Evolutionary conservation across 140 eudicot species (phyloP).

Genomic region (Anethum foeniculum): DNA sequence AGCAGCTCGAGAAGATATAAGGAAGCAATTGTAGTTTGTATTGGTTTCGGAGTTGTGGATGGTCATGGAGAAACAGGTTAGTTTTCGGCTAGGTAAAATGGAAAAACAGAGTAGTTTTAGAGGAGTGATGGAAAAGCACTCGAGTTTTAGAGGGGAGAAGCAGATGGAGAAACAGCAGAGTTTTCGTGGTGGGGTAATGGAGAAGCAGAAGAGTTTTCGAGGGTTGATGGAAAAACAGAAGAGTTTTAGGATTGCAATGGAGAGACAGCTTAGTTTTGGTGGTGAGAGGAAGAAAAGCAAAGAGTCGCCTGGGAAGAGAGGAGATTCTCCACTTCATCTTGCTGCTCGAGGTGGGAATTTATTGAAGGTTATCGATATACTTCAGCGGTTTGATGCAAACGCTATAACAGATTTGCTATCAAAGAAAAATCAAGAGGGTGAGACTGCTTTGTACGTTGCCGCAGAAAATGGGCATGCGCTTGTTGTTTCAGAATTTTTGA

Average conservation of each 20-base stretch:
- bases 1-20: not conserved
- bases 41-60: not conserved
- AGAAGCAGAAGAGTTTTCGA: conserved; percentile 48
- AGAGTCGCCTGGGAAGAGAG: conserved; percentile 92
- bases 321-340: conserved; percentile 73
- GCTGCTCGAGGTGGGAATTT: conserved; percentile 85
- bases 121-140: conserved; percentile 37
- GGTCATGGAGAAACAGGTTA: conserved; percentile 62
- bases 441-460: conserved; percentile 76
- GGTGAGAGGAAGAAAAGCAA: conserved; percentile 62
- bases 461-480: conserved; percentile 82
- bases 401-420: conserved; percentile 39
- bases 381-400: conserved; percentile 44
- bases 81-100: conserved; percentile 5
- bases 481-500: conserved; percentile 70
- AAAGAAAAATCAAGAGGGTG: conserved; percentile 77
- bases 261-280: conserved; percentile 74
- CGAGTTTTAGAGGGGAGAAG: conserved; percentile 29
- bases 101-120: conserved; percentile 22
- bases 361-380: conserved; percentile 45
- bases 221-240: conserved; percentile 54
- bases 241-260: conserved; percentile 60
- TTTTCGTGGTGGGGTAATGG: conserved; percentile 35
- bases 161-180: conserved; percentile 46
- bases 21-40: no score